These are phyloP conservation scores for Suhomyces chickasaworum DNA, from an alignment of 1,139 yeast genomes.

Conservation along the genomic window DNA sequence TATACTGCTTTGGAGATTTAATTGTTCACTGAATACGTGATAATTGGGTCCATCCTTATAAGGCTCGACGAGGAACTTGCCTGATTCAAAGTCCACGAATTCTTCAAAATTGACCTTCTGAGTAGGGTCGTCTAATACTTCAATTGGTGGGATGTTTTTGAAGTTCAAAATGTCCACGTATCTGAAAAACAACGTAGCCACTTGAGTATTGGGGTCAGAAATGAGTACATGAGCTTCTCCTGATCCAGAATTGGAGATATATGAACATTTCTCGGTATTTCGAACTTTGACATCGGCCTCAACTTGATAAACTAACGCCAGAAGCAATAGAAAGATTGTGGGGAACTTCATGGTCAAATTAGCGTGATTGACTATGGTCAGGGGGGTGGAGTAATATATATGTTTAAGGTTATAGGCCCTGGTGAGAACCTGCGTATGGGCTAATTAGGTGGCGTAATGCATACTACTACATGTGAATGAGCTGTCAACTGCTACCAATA, in stretches of 20 bases:
- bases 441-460: no score
- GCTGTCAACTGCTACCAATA: no score
- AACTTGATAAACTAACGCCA: not conserved
- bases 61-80: constrained; percentile 9
- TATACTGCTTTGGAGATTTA: constrained; percentile 14
- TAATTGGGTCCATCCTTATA: constrained; percentile 7
- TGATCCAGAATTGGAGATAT: constrained; percentile 6
- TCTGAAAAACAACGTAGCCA: constrained; percentile 31
- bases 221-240: constrained; percentile 9
- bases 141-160: constrained; percentile 25
- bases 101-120: constrained; percentile 15
- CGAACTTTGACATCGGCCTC: not conserved
- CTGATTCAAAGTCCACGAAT: constrained; percentile 16
- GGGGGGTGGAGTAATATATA: not conserved
- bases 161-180: constrained; percentile 29
- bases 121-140: constrained; percentile 17
- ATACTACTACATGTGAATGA: no score
- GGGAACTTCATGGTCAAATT: not conserved
- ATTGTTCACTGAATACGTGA: constrained; percentile 12
- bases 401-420: not conserved
- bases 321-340: not conserved
- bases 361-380: not conserved
- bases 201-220: constrained; percentile 12
- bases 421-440: not conserved
- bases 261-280: not conserved